Conservation (phyloP, 2,329 filamentous ascomycete species). For the Colletotrichum sp. region DNA sequence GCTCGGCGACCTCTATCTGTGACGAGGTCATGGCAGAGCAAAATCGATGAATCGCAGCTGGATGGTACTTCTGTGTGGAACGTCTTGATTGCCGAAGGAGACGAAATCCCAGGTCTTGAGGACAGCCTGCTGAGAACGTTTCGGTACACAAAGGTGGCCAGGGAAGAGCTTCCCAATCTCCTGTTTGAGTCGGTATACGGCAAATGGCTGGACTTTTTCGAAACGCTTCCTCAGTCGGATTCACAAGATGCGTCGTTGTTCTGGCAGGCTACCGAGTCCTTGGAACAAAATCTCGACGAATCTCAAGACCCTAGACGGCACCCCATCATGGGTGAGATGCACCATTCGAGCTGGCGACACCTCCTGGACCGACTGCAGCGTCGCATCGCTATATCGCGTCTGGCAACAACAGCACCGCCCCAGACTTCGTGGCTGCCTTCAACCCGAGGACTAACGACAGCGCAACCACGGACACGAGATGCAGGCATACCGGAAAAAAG, state of each 20-base stretch:
- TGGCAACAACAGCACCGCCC: slow-evolving; percentile 23
- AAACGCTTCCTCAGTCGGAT: slow-evolving; percentile 24
- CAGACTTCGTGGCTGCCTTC: slow-evolving; percentile 18
- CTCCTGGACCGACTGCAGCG: slow-evolving; percentile 35
- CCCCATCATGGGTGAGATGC: not conserved
- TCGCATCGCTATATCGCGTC: slow-evolving; percentile 22
- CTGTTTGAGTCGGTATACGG: slow-evolving; percentile 28
- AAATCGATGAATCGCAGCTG: slow-evolving; percentile 18
- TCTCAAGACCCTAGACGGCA: not conserved
- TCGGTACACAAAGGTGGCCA: not conserved
- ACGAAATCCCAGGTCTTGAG: slow-evolving; percentile 11
- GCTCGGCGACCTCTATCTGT: slow-evolving; percentile 19
- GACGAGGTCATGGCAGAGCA: slow-evolving; percentile 14
- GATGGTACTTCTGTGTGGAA: slow-evolving; percentile 20
- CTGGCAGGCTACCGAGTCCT: slow-evolving; percentile 32
- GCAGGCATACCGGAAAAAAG: not conserved
- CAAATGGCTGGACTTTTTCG: slow-evolving; percentile 39
- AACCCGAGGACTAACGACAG: slow-evolving; percentile 8
- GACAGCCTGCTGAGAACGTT: slow-evolving; percentile 11
- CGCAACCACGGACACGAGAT: slow-evolving; percentile 1
- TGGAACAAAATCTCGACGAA: slow-evolving; percentile 40
- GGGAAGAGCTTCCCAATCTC: slow-evolving; percentile 12
- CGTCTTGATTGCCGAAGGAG: slow-evolving; percentile 16
- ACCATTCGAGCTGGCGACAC: slow-evolving; percentile 31
- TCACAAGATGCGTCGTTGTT: slow-evolving; percentile 25